Base-by-base conservation (phyloP, 2,329 filamentous ascomycete species). In the Verticillium longisporum region DNA sequence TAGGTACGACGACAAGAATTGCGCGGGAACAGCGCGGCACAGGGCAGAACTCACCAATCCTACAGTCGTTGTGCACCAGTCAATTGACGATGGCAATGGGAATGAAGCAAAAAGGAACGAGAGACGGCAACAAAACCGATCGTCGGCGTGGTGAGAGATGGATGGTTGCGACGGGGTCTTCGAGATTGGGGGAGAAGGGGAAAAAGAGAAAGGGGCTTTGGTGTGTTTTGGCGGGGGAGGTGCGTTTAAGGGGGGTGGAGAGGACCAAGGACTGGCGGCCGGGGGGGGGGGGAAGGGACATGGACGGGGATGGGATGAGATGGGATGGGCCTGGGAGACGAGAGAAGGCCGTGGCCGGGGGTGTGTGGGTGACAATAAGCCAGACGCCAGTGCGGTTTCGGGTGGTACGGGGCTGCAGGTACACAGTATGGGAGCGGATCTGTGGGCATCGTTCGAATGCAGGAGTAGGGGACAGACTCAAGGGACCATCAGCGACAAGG, bases 171-270 rank as follows among this genome's bases (percentile, higher is more conserved):
- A 61, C 61, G 58, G 58, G 56, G 57, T 10, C 26, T 63, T 53
- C 36, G 21, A 63, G 64, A 61, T 60, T 64, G 64, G 59, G 62
- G 61, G 61, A 64, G 58, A 50, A 64, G 61, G 53, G 62, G 58
- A 54, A 37, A 61, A 60, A 64, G 63, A 64, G 63, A 60, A 64
- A 64, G 63, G 62, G 64, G 61, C 61, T 63, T 59, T 32, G 57
- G 45, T 53, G 11, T 53, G 45, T 18, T 53, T 53, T 21, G 45
- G 45, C 21, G 31, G 7, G 62, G 61, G 62, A 61, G 64, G 61
- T 64, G 60, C 58, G 61, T 64, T 63, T 65, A 64, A 64, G 64
- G 64, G 62, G 64, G 62, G 62, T 60, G 58, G 64, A 63, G 58
- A 61, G 60, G 59, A 60, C 60, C 60, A 64, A 62, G 58, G 60